Evolutionary conservation across 192 early-diverging fungal species (phyloP).

Genomic region (Coemansia umbellata): DNA sequence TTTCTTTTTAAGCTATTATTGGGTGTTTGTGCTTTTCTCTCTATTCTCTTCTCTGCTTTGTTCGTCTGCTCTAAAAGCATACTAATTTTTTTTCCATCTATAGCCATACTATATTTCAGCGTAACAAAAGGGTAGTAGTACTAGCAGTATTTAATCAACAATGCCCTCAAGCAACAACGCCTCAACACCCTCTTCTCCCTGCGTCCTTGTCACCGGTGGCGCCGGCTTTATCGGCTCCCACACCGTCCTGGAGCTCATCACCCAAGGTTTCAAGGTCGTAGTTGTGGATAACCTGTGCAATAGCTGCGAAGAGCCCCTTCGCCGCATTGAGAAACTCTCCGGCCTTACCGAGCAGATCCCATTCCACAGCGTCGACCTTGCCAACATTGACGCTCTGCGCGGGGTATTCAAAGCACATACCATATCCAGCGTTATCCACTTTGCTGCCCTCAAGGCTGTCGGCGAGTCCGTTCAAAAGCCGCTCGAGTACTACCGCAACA

Average conservation of each 20-base stretch:
- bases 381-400: conserved; percentile 61
- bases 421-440: conserved; percentile 75
- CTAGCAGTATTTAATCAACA: no score
- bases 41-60: no score
- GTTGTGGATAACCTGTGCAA: conserved; percentile 91
- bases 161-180: conserved; percentile 13
- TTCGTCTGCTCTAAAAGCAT: no score
- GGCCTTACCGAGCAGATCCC: conserved; percentile 49
- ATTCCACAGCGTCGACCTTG: conserved; percentile 78
- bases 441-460: conserved; percentile 86
- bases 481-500: conserved; percentile 90
- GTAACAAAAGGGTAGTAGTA: no score
- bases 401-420: conserved; percentile 68
- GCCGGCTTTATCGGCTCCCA: conserved; percentile 96
- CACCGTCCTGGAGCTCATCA: conserved; percentile 77
- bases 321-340: conserved; percentile 62
- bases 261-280: conserved; percentile 75
- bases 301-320: conserved; percentile 69
- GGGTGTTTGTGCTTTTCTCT: no score
- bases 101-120: no score
- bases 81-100: no score
- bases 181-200: conserved; percentile 3
- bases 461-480: conserved; percentile 78
- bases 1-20: no score
- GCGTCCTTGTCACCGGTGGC: conserved; percentile 68